Evolutionary conservation across 371 early-diverging fungal species (phyloP), one percentile per base, ranked within the genome.

Genomic region (Mucor piriformis): DNA sequence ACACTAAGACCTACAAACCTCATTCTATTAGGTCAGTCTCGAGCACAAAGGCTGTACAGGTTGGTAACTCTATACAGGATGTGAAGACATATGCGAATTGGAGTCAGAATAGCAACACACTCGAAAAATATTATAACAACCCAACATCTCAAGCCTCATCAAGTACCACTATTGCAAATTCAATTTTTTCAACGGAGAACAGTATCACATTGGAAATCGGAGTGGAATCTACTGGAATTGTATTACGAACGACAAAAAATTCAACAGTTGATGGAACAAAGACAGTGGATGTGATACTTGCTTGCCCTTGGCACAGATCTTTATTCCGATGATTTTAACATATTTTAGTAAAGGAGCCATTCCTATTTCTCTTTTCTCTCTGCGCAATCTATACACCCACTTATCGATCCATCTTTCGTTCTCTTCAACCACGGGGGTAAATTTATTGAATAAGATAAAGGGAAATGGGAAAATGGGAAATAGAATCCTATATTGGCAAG

Each of bases 331-430:
- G n/a, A n/a, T n/a, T n/a, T n/a, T n/a, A n/a, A n/a, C n/a, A n/a
- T n/a, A n/a, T n/a, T n/a, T n/a, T n/a, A n/a, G n/a, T n/a, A n/a
- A n/a, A n/a, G n/a, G n/a, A n/a, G n/a, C n/a, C n/a, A n/a, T n/a
- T n/a, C n/a, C n/a, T n/a, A n/a, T n/a, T n/a, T n/a, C n/a, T n/a
- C n/a, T n/a, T n/a, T n/a, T n/a, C n/a, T 55, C 47, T 55, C 47
- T 55, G 34, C 47, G 48, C 48, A 56, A 56, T 56, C 48, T 56
- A 56, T 56, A 56, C 48, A 48, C 48, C 48, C 56, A 54, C 43
- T 33, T 54, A 54, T 54, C 20, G 33, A 54, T 32, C 55, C 33
- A 54, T 54, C 55, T 46, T 54, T 54, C 46, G 43, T 54, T 46
- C 46, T 54, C 33, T 46, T 54, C 20, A 54, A 54, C 46, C 46